Evolutionary conservation across 208 protist species (phyloP).

Genomic region (Acanthamoeba healyi): DNA sequence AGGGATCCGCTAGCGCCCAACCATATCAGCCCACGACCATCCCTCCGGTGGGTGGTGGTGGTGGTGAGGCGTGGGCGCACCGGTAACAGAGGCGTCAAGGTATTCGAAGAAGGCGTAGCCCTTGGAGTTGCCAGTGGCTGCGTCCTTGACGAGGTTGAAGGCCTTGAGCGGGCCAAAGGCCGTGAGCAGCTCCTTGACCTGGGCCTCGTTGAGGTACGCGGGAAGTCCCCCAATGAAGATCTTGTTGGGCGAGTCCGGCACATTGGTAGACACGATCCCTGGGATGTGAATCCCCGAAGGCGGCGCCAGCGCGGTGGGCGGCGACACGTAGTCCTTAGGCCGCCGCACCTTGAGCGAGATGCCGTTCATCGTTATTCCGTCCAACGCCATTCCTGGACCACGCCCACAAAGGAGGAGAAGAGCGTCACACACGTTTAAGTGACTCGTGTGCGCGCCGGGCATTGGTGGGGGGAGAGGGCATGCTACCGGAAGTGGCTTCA

Average conservation of each 20-base stretch:
- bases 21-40: too few relatives aligned
- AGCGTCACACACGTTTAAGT: too few relatives aligned
- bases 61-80: not conserved
- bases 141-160: constrained; percentile 86
- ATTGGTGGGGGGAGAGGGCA: too few relatives aligned
- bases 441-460: too few relatives aligned
- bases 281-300: constrained; percentile 45
- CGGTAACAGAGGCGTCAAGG: constrained; percentile 75
- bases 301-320: not conserved
- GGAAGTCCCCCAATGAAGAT: constrained; percentile 87
- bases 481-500: constrained; percentile 78
- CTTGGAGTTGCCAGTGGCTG: constrained; percentile 79
- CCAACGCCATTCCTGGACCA: constrained; percentile 76
- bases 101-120: constrained; percentile 89
- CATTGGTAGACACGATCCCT: constrained; percentile 84
- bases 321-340: constrained; percentile 84
- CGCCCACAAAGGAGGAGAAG: not conserved
- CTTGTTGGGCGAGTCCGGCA: constrained; percentile 85
- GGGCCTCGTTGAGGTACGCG: constrained; percentile 76
- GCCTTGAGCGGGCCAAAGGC: constrained; percentile 80
- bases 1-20: too few relatives aligned
- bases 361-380: constrained; percentile 80
- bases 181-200: constrained; percentile 82
- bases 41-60: too few relatives aligned
- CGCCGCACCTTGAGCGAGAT: constrained; percentile 83